Evolutionary conservation across 768 basidiomycete genomes (phyloP).

Genomic region (Phanerochaete carnosa): DNA sequence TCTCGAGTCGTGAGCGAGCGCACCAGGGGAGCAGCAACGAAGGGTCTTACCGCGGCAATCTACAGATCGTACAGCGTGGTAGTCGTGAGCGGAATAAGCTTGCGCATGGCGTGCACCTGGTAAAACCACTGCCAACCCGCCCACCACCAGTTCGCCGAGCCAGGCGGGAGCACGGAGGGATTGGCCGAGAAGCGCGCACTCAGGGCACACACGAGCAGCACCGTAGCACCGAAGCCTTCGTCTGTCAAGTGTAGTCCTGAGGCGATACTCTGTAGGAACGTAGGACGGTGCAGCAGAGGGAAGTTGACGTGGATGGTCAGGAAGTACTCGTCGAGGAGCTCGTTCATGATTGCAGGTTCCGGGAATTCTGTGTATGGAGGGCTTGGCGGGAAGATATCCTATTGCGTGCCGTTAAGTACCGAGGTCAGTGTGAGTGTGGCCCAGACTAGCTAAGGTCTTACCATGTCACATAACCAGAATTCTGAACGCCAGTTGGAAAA

Average conservation of each 20-base stretch:
- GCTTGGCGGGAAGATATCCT: background rate
- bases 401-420: background rate
- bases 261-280: conserved; percentile 33
- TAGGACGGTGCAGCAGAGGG: conserved; percentile 39
- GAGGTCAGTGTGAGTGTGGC: background rate
- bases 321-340: conserved; percentile 43
- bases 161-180: conserved; percentile 29
- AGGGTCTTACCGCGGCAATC: conserved; percentile 39
- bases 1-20: conserved; percentile 5
- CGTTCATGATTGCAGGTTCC: conserved; percentile 22
- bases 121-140: conserved; percentile 41
- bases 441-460: conserved; percentile 1
- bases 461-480: background rate
- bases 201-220: conserved; percentile 42
- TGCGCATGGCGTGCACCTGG: conserved; percentile 54
- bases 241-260: conserved; percentile 32
- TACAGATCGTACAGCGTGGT: conserved; percentile 68
- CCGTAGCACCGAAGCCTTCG: conserved; percentile 31
- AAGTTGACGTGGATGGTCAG: conserved; percentile 28
- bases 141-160: background rate
- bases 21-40: background rate
- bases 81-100: conserved; percentile 40
- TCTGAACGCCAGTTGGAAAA: background rate
- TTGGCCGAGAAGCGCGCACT: conserved; percentile 43
- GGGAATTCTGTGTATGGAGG: conserved; percentile 21